Base-by-base conservation (phyloP, 768 basidiomycete genomes). In the Lactarius vividus region DNA sequence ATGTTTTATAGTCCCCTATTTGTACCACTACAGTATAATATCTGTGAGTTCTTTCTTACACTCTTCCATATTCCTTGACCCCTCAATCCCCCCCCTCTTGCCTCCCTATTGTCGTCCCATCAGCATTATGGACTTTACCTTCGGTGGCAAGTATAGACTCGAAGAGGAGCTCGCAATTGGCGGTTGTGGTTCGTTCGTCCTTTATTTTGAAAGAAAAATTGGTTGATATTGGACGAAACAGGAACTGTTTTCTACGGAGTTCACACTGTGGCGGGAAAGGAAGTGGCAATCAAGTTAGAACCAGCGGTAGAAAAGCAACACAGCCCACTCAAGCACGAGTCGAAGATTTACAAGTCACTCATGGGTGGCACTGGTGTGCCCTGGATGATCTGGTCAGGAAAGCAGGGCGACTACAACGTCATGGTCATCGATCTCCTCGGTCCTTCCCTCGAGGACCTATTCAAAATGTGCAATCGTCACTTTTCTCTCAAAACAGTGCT, bases 401-500 rank as follows among this genome's bases (percentile, higher is more conserved):
- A 85, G 67, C 88, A 96, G 73, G 96, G 90, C 35, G 88, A 95
- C 76, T 98, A 95, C 79, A 98, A 98, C 74, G 95, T 98, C 72
- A 92, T 99, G 84, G 92, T 98, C 73, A 94, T 98, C 73, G 96
- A 98, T 81, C 84, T 98, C 31, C 85, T 99, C 44, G 96, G 96
- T 0, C 94, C 96, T 3, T 89, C 88, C 3, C 80, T 94, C 58
- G 92, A 94, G 71, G 91, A 93, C 77, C 83, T 92, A 59, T 93
- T 93, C 82, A 89, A 92, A 75, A 85, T 86, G 78, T 93, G 91
- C 75, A 95, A 95, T 79, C 86, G 91, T 64, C 90, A 92, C 73
- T 98, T 99, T 75, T 88, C 88, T 3, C 82, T 98, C 75, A 98
- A 96, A 82, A 97, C 96, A 2, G 93, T 97, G 20, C 83, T 98